Evolutionary conservation across 2,329 filamentous ascomycete species (phyloP).

Genomic region (Pseudogymnoascus sp.): DNA sequence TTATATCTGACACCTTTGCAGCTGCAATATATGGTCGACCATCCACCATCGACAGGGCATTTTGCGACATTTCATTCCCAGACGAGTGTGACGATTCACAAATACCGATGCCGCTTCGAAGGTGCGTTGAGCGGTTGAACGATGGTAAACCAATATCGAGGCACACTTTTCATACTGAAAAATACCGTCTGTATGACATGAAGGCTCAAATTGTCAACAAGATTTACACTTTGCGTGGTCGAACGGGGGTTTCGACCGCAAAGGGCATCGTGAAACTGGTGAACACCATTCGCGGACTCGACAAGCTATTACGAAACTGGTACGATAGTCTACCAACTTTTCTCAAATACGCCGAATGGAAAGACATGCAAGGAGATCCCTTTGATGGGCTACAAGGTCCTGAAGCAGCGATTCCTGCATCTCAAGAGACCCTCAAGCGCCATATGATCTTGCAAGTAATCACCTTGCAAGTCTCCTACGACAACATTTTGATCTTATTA

Average conservation of each 20-base stretch:
- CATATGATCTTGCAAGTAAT: slow-evolving; percentile 15
- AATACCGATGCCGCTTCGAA: not conserved
- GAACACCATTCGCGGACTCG: slow-evolving; percentile 17
- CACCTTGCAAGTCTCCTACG: slow-evolving; percentile 24
- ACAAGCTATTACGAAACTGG: slow-evolving; percentile 19
- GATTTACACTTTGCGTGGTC: slow-evolving; percentile 25
- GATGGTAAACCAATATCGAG: not conserved
- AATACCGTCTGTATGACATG: slow-evolving; percentile 28
- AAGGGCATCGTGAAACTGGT: slow-evolving; percentile 20
- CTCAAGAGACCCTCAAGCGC: not conserved
- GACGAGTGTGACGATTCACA: slow-evolving; percentile 25
- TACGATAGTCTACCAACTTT: slow-evolving; percentile 14
- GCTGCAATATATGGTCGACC: slow-evolving; percentile 30
- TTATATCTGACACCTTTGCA: slow-evolving; percentile 28
- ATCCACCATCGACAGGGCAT: slow-evolving; percentile 26
- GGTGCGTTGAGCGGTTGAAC: not conserved
- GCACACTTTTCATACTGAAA: slow-evolving; percentile 28
- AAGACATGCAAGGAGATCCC: slow-evolving; percentile 11
- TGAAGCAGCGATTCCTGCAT: not conserved
- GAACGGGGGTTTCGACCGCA: slow-evolving; percentile 18
- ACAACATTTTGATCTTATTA: slow-evolving; percentile 20
- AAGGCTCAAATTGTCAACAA: slow-evolving; percentile 26
- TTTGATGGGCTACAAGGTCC: not conserved
- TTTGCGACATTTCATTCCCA: slow-evolving; percentile 24
- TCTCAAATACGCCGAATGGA: slow-evolving; percentile 13